Evolutionary conservation across 2,329 filamentous ascomycete genomes (phyloP).

Genomic region (Diaporthe ampelina): DNA sequence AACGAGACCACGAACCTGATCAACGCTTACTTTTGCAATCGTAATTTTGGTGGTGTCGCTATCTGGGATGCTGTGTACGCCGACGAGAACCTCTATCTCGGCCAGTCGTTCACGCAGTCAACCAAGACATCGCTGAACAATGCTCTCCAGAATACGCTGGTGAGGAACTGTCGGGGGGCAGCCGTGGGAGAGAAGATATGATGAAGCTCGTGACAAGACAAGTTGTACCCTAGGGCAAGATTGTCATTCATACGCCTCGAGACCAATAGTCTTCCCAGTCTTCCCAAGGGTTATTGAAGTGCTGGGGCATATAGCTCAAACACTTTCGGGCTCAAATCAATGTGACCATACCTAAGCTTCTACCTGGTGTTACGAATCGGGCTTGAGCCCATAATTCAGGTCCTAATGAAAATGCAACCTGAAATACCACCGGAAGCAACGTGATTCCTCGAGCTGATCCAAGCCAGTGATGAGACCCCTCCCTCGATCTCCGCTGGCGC

Average conservation of each 20-base stretch:
- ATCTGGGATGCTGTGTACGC: conserved; percentile 58
- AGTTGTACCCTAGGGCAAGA: background rate
- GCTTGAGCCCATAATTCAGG: background rate
- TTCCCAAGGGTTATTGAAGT: background rate
- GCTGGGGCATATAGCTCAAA: conserved; percentile 2
- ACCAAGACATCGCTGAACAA: conserved; percentile 6
- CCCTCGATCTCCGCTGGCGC: too few relatives aligned
- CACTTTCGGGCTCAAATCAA: too few relatives aligned
- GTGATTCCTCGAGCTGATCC: background rate
- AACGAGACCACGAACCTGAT: conserved; percentile 54
- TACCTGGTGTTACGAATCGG: background rate
- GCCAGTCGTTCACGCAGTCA: conserved; percentile 4
- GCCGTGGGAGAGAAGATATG: background rate
- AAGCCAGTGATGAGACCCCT: background rate
- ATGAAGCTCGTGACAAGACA: background rate
- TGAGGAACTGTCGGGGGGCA: background rate
- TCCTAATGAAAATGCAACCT: background rate
- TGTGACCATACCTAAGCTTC: background rate
- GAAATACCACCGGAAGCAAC: background rate
- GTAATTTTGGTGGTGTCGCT: conserved; percentile 61
- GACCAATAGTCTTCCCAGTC: background rate
- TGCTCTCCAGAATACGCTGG: background rate
- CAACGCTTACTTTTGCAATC: conserved; percentile 53
- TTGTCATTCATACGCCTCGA: background rate
- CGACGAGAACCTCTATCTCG: conserved; percentile 12